Conservation (phyloP, 2,329 filamentous ascomycete genomes). For the Didymosphaeria variabile region DNA sequence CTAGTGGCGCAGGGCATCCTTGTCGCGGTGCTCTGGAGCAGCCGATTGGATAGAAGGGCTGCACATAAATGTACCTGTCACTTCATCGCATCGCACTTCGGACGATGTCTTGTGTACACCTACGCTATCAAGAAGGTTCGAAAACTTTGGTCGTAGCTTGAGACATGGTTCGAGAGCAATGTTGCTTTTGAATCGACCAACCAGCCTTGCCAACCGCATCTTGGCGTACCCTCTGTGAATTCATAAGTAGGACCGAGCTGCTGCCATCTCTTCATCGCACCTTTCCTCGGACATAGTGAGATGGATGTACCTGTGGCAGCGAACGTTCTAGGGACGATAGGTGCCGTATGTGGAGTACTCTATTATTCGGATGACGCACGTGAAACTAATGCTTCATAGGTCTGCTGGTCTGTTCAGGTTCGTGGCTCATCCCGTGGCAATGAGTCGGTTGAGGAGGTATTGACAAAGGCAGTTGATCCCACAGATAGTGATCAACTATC, state of each 20-base stretch:
- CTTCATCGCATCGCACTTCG: background rate
- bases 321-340: constrained; percentile 67
- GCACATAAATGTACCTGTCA: background rate
- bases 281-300: constrained; percentile 1
- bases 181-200: constrained; percentile 4
- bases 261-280: constrained; percentile 8
- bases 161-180: background rate
- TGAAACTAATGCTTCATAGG: constrained; percentile 29
- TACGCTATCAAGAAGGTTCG: background rate
- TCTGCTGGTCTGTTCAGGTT: constrained; percentile 74
- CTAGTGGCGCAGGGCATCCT: constrained; percentile 13
- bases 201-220: background rate
- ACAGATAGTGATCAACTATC: constrained; percentile 74
- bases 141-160: background rate
- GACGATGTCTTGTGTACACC: background rate
- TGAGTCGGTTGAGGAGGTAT: background rate
- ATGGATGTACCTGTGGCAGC: constrained; percentile 67
- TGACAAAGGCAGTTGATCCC: constrained; percentile 66
- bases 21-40: constrained; percentile 6
- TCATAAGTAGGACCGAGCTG: background rate
- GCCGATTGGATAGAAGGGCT: constrained; percentile 7
- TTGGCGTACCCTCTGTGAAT: background rate
- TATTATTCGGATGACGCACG: background rate
- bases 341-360: constrained; percentile 57
- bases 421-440: background rate